Evolutionary conservation across 768 basidiomycete genomes (phyloP).

Genomic region (Ramaria sp.): DNA sequence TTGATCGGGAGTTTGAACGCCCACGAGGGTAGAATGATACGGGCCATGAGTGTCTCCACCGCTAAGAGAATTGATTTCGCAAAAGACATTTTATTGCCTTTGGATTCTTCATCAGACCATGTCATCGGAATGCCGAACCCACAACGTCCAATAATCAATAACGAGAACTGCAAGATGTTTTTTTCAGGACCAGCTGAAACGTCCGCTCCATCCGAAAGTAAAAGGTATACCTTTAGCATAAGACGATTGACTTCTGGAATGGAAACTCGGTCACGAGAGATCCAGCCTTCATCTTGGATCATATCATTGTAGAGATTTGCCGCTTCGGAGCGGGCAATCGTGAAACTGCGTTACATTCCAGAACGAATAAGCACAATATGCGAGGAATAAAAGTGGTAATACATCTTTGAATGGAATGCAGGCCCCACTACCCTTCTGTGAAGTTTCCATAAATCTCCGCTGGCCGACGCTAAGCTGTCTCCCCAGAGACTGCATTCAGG

Average conservation of each 20-base stretch:
- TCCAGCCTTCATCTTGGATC: conserved; percentile 9
- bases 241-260: background rate
- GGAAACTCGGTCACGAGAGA: background rate
- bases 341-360: no score
- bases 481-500: background rate
- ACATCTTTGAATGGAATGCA: conserved; percentile 27
- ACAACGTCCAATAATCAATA: conserved; percentile 2
- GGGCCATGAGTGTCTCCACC: background rate
- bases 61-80: background rate
- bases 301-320: conserved; percentile 8
- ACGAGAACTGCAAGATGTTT: background rate
- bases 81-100: background rate
- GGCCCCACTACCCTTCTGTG: conserved; percentile 52
- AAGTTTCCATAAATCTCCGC: conserved; percentile 55
- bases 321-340: background rate
- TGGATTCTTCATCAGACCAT: conserved; percentile 1
- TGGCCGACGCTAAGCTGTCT: conserved; percentile 47
- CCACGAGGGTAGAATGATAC: background rate
- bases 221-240: background rate
- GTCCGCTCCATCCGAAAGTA: background rate
- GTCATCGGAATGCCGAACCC: conserved; percentile 7
- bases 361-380: background rate
- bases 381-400: background rate
- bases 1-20: conserved; percentile 5
- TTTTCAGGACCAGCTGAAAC: background rate